A percentile compares a stretch with the other conserved stretches of the same genome.
Evolutionary conservation across 306 rosid genomes (phyloP).

Genomic region (Malus asiatica): DNA sequence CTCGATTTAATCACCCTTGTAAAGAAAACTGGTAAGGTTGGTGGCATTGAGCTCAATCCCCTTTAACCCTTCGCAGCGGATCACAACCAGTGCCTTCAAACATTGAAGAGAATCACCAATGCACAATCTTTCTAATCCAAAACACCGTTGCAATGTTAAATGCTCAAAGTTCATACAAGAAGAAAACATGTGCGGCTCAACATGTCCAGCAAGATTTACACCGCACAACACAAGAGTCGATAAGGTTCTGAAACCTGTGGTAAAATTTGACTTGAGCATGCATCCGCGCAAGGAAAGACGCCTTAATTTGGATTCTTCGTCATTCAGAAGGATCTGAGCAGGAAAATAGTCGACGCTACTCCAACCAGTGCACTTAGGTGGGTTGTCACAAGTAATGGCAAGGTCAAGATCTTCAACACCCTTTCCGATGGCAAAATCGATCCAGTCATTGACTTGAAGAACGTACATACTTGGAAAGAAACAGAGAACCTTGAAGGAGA

Average conservation of each 20-base stretch:
- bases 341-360: background rate
- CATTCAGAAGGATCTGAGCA: background rate
- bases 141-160: slow-evolving; percentile 11
- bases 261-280: background rate
- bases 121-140: background rate
- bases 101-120: background rate
- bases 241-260: background rate
- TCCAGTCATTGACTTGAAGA: background rate
- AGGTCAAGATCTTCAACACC: slow-evolving; percentile 2
- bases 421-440: background rate
- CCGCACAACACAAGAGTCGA: background rate
- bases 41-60: background rate
- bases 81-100: slow-evolving; percentile 2
- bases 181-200: background rate
- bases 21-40: background rate
- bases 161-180: background rate
- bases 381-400: background rate
- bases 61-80: background rate
- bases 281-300: background rate
- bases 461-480: background rate
- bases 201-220: background rate
- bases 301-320: background rate
- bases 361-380: background rate
- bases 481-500: slow-evolving; percentile 4
- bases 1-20: background rate